Conservation (phyloP, 306 rosid species). For the Rosa persica region DNA sequence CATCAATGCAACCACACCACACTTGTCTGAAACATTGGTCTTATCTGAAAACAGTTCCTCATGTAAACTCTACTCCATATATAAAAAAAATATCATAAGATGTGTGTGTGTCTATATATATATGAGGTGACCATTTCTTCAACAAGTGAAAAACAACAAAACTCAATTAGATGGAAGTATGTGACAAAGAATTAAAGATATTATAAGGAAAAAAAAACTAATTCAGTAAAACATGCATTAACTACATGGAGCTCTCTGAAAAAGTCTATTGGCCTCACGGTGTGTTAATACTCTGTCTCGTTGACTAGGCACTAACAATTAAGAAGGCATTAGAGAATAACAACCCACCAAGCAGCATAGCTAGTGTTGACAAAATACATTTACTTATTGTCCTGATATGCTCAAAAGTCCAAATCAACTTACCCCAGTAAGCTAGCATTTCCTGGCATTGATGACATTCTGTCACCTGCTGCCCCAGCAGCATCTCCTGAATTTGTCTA, state of each 20-base stretch:
- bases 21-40: not conserved
- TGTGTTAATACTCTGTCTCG: not conserved
- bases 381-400: not conserved
- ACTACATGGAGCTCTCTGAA: not conserved
- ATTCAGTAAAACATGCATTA: not conserved
- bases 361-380: not conserved
- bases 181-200: not conserved
- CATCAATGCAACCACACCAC: not conserved
- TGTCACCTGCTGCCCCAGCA: slow-evolving; percentile 44
- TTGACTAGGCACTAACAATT: not conserved
- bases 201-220: not conserved
- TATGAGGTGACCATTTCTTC: not conserved
- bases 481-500: slow-evolving; percentile 71
- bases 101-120: too few species aligned
- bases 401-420: slow-evolving; percentile 30
- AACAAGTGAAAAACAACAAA: not conserved
- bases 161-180: not conserved
- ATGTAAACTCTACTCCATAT: not conserved
- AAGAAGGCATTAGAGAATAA: not conserved
- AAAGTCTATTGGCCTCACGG: not conserved
- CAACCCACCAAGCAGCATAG: not conserved
- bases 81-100: too few species aligned
- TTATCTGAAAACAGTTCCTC: not conserved
- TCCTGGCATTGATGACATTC: slow-evolving; percentile 65
- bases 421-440: slow-evolving; percentile 95